phyloP scores from a whole-genome alignment of 2,329 filamentous ascomycete genomes.

The Sarocladium oryzae region DNA sequence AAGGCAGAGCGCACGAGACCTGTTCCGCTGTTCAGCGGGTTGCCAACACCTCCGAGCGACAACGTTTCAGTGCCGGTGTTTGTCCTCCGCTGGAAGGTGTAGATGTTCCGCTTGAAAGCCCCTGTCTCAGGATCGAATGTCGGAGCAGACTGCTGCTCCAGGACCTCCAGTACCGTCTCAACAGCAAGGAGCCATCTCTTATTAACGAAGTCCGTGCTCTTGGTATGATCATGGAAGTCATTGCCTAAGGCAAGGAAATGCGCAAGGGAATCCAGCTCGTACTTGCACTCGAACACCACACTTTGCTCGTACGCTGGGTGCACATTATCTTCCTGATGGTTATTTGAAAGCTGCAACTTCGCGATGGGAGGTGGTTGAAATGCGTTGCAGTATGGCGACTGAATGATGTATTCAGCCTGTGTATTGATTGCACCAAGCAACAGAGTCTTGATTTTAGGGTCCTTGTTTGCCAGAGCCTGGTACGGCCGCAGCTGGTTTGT shows the following conservation, averaged over 20 bases:
- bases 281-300: constrained; percentile 96
- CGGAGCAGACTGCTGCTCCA: constrained; percentile 70
- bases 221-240: constrained; percentile 76
- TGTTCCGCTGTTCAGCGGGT: constrained; percentile 78
- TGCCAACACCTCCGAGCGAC: constrained; percentile 75
- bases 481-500: constrained; percentile 93
- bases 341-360: constrained; percentile 62
- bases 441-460: constrained; percentile 68
- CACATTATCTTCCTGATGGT: constrained; percentile 77
- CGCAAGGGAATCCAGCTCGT: constrained; percentile 92
- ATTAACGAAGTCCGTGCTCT: constrained; percentile 71
- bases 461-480: constrained; percentile 74
- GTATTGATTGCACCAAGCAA: constrained; percentile 94
- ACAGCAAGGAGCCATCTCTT: constrained; percentile 73
- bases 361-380: constrained; percentile 92
- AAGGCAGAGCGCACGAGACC: constrained; percentile 88
- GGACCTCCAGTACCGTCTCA: constrained; percentile 63
- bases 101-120: constrained; percentile 63
- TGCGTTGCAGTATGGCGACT: constrained; percentile 94
- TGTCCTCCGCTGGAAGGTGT: constrained; percentile 81
- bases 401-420: constrained; percentile 89
- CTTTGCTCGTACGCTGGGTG: constrained; percentile 80
- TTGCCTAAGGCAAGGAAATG: constrained; percentile 83
- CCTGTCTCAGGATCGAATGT: constrained; percentile 70
- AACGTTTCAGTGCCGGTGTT: constrained; percentile 85